Percentiles rank a stretch among this genome's conserved stretches.
These are phyloP conservation scores for Diaporthe amygdali DNA, from an alignment of 2,329 filamentous ascomycete species.

Conservation along the genomic window DNA sequence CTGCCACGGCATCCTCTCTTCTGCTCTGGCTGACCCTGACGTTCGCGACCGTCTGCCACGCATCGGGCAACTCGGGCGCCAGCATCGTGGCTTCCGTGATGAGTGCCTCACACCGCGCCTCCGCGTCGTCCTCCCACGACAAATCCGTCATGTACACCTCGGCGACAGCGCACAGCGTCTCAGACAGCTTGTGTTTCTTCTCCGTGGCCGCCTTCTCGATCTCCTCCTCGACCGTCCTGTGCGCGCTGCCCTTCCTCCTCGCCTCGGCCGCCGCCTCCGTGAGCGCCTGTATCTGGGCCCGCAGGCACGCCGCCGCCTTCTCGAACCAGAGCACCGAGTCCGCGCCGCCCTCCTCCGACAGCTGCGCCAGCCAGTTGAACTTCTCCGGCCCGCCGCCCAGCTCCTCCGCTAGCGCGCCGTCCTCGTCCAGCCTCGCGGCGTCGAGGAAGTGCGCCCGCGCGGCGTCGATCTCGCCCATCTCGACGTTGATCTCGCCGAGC, in stretches of 20 bases:
- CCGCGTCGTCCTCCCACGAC: slow-evolving; percentile 90
- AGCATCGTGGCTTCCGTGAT: slow-evolving; percentile 90
- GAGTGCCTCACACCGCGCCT: slow-evolving; percentile 83
- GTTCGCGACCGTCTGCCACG: slow-evolving; percentile 94
- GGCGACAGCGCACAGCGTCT: slow-evolving; percentile 89
- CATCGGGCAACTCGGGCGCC: slow-evolving; percentile 81
- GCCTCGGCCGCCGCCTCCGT: slow-evolving; percentile 44
- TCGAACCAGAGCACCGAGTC: slow-evolving; percentile 73
- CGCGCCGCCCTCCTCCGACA: slow-evolving; percentile 73
- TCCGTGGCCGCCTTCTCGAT: slow-evolving; percentile 73
- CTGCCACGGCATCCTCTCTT: slow-evolving; percentile 78
- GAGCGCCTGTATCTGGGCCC: slow-evolving; percentile 71
- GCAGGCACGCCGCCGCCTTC: slow-evolving; percentile 73
- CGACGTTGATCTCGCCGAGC: slow-evolving; percentile 81
- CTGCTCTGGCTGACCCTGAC: slow-evolving; percentile 89
- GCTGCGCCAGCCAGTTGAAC: slow-evolving; percentile 91
- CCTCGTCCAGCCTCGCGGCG: slow-evolving; percentile 77
- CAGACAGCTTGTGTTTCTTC: slow-evolving; percentile 82
- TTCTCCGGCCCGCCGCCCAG: slow-evolving; percentile 88
- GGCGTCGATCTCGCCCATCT: slow-evolving; percentile 79
- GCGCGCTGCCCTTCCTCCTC: slow-evolving; percentile 41
- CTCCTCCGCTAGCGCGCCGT: slow-evolving; percentile 72
- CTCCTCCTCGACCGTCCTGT: slow-evolving; percentile 40
- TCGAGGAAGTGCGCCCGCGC: slow-evolving; percentile 75
- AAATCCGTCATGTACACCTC: slow-evolving; percentile 99